Base-by-base conservation (phyloP, 1,139 yeast species). In the Kodamaea fungicola region DNA sequence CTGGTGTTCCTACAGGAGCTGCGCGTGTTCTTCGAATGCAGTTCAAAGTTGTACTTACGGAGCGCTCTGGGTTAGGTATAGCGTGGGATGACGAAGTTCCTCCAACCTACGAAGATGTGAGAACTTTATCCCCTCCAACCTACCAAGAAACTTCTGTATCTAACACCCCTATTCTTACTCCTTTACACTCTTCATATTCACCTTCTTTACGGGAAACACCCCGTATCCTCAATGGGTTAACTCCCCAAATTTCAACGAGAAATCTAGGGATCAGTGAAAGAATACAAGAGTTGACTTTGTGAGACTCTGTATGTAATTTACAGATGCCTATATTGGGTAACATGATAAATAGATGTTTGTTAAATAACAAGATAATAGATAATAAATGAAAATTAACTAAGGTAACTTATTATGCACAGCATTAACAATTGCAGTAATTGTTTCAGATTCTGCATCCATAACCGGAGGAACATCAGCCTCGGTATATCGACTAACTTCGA, bases 1-100 rank as follows among this genome's bases (percentile, higher is more conserved):
- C 82, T 10, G 88, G 94, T 24, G 76, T 83, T 0, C 92, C 95
- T 2, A 92, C 97, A 0, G 98, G 98, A 6, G 87, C 95, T 3
- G 97, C 98, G 0, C 69, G 98, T 36, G 95, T 94, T 2, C 65
- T 92, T 42, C 67, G 98, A 47, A 92, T 92, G 97, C 97, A 90
- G 59, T 92, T 92, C 61, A 83, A 84, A 48, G 54, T 92, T 12
- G 71, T 71, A 8, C 61, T 92, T 22, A 86, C 96, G 1, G 97
- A 90, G 57, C 71, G 97, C 40, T 83, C 96, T 1, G 99, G 99
- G 0, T 70, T 92, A 33, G 98, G 99, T 4, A 87, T 92, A 26
- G 86, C 97, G 0, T 92, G 98, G 98, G 97, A 92, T 61, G 97
- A 90, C 55, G 98, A 92, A 59, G 97, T 92, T 12, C 99, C 99